A percentile compares a stretch with the other conserved stretches of the same genome.
Conservation (phyloP, 2,329 filamentous ascomycete species). For the Trichoderma semiorbis region DNA sequence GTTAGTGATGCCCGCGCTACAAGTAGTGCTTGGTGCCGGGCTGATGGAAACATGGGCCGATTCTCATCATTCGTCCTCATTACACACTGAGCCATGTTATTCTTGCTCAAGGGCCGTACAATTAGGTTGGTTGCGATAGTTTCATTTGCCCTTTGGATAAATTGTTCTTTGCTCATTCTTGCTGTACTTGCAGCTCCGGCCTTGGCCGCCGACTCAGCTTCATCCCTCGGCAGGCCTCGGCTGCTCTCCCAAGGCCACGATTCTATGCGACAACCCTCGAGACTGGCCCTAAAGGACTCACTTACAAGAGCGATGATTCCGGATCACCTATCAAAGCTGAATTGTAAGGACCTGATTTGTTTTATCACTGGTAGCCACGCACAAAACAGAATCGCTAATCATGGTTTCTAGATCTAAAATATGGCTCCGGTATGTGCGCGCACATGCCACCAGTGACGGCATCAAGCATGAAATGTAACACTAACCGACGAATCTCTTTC, state of each 20-base stretch:
- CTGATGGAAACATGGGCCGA: not conserved
- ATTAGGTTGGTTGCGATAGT: not conserved
- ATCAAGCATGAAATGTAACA: not conserved
- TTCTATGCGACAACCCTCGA: conserved; percentile 20
- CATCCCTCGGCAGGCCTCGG: conserved; percentile 2
- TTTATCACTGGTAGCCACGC: not conserved
- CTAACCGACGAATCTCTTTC: not conserved
- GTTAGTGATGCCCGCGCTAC: not conserved
- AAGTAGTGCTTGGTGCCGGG: not conserved
- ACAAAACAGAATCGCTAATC: not conserved
- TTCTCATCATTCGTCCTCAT: not conserved
- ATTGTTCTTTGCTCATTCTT: not conserved
- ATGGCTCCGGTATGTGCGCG: conserved; percentile 24
- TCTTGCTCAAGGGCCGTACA: not conserved
- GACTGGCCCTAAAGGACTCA: conserved; percentile 7
- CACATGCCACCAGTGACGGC: not conserved
- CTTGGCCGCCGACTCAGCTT: conserved; percentile 11
- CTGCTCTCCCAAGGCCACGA: not conserved
- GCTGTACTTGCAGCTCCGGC: not conserved
- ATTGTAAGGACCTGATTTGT: conserved; percentile 12
- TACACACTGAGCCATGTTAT: not conserved
- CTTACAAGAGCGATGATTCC: conserved; percentile 7
- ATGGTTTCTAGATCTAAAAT: conserved; percentile 18
- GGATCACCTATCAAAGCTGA: not conserved
- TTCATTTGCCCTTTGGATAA: not conserved